Evolutionary conservation across 2,329 filamentous ascomycete genomes (phyloP), one percentile per base, ranked within the genome.

Genomic region (Fusarium guadeloupense): DNA sequence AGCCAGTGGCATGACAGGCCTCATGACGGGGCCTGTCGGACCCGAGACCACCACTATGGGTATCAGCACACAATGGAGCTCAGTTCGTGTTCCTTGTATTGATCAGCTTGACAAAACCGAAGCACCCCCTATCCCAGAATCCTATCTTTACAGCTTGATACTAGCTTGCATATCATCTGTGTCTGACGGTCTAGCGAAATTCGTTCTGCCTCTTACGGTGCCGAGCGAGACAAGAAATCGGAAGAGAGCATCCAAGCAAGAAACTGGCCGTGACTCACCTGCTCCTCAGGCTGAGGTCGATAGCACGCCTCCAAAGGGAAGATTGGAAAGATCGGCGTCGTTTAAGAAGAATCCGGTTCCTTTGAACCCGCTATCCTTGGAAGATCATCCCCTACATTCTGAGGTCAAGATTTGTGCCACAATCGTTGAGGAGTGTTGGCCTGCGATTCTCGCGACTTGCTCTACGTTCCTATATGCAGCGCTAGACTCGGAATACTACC

Each of bases 71-170:
- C 91, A 96, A 70, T 98, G 93, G 93, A 99, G 95, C 74, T 85
- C 89, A 12, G 85, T 97, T 59, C 86, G 92, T 43, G 90, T 93
- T 10, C 89, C 93, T 6, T 97, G 92, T 71, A 92, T 98, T 59
- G 95, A 99, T 68, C 92, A 97, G 63, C 85, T 98, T 17, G 95
- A 99, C 77, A 99, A 98, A 74, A 85, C 87, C 0, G 93, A 97
- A 41, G 85, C 94, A 1, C 93, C 94, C 5, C 69, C 80, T 1
- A 85, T 96, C 19, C 95, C 95, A 0, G 94, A 97, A 59, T 97
- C 95, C 0, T 99, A 99, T 70, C 84, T 97, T 8, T 98, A 97
- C 76, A 92, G 90, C 60, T 81, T 99, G 41, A 91, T 94, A 2
- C 78, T 99, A 35, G 90, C 91, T 3, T 98, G 94, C 70, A 89